A percentile compares a stretch with the other conserved stretches of the same genome.
Evolutionary conservation across 2,329 filamentous ascomycete genomes (phyloP).

Genomic region (Incumbomyces delicatus): DNA sequence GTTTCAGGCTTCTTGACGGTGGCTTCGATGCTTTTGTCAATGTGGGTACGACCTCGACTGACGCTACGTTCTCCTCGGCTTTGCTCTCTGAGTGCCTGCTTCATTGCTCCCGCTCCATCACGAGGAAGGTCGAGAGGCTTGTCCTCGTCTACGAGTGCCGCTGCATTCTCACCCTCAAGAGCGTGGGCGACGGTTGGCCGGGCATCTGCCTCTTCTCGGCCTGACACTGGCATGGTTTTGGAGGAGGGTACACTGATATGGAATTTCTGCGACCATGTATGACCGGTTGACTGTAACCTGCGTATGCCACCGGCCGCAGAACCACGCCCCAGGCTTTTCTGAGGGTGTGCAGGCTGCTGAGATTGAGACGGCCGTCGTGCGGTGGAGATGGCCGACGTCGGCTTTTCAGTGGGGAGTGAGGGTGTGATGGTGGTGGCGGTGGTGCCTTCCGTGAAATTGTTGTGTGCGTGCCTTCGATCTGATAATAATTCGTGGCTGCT

Average conservation of each 20-base stretch:
- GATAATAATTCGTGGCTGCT: neutral
- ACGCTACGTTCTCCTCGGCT: conserved; percentile 26
- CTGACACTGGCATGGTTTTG: neutral
- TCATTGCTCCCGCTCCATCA: conserved; percentile 21
- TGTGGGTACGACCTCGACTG: conserved; percentile 36
- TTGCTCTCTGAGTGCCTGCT: conserved; percentile 17
- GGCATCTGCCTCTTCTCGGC: neutral
- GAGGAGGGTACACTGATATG: conserved; percentile 11
- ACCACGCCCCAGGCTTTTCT: neutral
- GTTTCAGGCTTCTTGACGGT: conserved; percentile 50
- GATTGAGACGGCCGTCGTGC: neutral
- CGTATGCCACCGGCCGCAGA: conserved; percentile 8
- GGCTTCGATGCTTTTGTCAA: conserved; percentile 56
- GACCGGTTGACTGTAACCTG: conserved; percentile 16
- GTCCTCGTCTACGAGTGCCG: conserved; percentile 1
- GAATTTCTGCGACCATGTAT: conserved; percentile 17
- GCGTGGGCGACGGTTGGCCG: neutral
- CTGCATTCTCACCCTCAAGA: neutral
- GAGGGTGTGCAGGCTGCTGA: neutral
- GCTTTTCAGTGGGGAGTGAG: neutral
- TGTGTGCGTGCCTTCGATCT: neutral
- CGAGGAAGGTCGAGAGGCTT: neutral
- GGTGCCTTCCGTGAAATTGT: neutral
- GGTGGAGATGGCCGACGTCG: neutral
- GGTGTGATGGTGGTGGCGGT: neutral